Evolutionary conservation across 1,139 yeast genomes (phyloP).

Genomic region (Geotrichum klebahnii): DNA sequence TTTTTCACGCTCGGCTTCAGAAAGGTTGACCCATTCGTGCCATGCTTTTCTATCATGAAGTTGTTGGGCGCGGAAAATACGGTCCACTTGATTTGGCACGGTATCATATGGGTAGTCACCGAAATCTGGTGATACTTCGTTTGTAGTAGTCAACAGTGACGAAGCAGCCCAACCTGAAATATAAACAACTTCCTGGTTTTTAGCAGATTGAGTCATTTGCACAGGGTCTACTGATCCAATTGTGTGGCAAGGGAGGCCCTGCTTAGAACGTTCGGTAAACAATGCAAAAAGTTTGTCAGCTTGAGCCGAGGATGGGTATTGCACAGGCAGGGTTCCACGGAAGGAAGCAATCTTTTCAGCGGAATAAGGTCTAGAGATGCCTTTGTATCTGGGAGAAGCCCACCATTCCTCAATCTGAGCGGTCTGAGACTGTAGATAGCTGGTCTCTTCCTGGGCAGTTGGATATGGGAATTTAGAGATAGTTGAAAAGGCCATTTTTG

Average conservation of each 20-base stretch:
- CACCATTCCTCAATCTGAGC: constrained; percentile 51
- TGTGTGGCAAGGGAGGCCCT: constrained; percentile 51
- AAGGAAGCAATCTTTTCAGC: constrained; percentile 53
- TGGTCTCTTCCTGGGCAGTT: constrained; percentile 36
- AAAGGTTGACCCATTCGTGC: constrained; percentile 43
- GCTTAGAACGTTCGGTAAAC: constrained; percentile 43
- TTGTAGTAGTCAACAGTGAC: constrained; percentile 51
- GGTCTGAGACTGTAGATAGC: constrained; percentile 34
- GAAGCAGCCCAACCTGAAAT: constrained; percentile 64
- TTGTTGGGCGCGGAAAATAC: constrained; percentile 55
- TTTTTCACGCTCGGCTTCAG: constrained; percentile 34
- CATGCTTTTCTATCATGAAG: constrained; percentile 55
- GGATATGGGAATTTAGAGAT: constrained; percentile 43
- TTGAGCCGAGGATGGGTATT: constrained; percentile 53
- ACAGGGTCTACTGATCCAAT: constrained; percentile 62
- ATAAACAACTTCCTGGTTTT: constrained; percentile 53
- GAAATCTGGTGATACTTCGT: constrained; percentile 58
- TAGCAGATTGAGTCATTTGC: constrained; percentile 56
- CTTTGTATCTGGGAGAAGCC: constrained; percentile 48
- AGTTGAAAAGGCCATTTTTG: constrained; percentile 20
- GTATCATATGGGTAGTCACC: constrained; percentile 66
- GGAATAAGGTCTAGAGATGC: constrained; percentile 50
- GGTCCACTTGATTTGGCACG: constrained; percentile 60
- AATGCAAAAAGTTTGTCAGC: constrained; percentile 51
- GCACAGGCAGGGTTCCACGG: constrained; percentile 48